A percentile compares a stretch with the other conserved stretches of the same genome.
These are phyloP conservation scores for Elaeis guineensis DNA, from an alignment of 176 grass and related monocot species.

Conservation along the genomic window DNA sequence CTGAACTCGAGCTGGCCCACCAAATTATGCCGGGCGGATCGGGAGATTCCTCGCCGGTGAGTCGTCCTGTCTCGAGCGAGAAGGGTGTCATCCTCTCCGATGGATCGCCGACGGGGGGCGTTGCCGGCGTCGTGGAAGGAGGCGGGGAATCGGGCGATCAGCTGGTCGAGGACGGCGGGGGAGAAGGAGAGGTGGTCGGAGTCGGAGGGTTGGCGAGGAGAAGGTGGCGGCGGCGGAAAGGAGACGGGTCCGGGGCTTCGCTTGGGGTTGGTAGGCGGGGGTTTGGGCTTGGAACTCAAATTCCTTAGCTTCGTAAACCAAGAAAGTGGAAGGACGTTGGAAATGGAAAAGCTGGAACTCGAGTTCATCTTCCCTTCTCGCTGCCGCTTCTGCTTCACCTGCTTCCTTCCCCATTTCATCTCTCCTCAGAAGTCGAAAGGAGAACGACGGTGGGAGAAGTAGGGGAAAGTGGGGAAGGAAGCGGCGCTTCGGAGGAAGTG, in stretches of 20 bases:
- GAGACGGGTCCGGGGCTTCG: not conserved
- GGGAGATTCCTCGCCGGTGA: not conserved
- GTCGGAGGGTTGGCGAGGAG: not conserved
- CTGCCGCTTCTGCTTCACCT: constrained; percentile 17
- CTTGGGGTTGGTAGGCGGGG: not conserved
- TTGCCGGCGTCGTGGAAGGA: not conserved
- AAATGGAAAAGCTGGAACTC: constrained; percentile 25
- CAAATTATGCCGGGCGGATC: not conserved
- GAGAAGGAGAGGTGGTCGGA: constrained; percentile 2
- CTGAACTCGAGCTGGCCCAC: not conserved
- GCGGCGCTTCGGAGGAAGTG: constrained; percentile 22
- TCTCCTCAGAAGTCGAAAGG: too few species aligned
- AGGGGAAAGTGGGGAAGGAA: constrained; percentile 2
- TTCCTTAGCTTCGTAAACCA: constrained; percentile 51
- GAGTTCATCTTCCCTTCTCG: constrained; percentile 25
- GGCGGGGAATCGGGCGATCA: not conserved
- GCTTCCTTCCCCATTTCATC: constrained; percentile 71
- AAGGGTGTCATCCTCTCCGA: constrained; percentile 17
- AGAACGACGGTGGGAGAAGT: too few species aligned
- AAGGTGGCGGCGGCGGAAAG: not conserved
- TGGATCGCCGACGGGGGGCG: constrained; percentile 31
- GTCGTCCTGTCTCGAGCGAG: too few species aligned
- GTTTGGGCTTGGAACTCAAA: constrained; percentile 12
- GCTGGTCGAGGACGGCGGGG: not conserved
- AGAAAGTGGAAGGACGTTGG: constrained; percentile 24